A percentile compares a stretch with the other conserved stretches of the same genome.
Evolutionary conservation across 2,329 filamentous ascomycete genomes (phyloP).

Genomic region (Pseudogymnoascus sp.): DNA sequence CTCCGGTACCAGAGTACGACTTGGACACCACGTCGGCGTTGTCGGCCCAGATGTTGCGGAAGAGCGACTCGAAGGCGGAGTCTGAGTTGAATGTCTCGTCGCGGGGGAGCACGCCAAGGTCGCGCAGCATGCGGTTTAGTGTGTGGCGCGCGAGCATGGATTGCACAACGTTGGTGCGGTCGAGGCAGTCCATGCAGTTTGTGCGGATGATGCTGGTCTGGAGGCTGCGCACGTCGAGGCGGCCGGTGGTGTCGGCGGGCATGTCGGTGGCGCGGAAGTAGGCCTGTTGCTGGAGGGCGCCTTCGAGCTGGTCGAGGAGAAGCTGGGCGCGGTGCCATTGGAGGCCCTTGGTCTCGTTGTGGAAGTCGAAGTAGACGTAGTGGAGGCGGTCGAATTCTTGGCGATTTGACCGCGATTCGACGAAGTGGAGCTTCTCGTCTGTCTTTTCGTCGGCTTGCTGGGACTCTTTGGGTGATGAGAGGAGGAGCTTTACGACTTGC

Average conservation of each 20-base stretch:
- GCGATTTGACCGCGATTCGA: slow-evolving; percentile 51
- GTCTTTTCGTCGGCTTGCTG: slow-evolving; percentile 57
- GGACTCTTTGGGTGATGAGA: slow-evolving; percentile 58
- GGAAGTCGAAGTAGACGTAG: slow-evolving; percentile 98
- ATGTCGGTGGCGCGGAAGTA: slow-evolving; percentile 92
- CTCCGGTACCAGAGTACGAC: slow-evolving; percentile 90
- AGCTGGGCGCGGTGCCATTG: slow-evolving; percentile 87
- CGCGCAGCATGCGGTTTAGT: slow-evolving; percentile 78
- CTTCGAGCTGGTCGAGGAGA: slow-evolving; percentile 71
- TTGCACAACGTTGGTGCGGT: slow-evolving; percentile 95
- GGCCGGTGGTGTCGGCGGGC: slow-evolving; percentile 60
- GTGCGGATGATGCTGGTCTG: slow-evolving; percentile 91
- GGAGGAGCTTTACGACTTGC: slow-evolving; percentile 69
- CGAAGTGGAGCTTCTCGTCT: slow-evolving; percentile 70
- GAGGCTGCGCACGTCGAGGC: slow-evolving; percentile 67
- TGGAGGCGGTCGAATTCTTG: slow-evolving; percentile 75
- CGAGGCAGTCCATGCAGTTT: slow-evolving; percentile 98
- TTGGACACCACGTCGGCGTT: slow-evolving; percentile 93
- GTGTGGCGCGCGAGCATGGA: slow-evolving; percentile 91
- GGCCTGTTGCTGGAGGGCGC: slow-evolving; percentile 66
- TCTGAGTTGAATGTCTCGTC: slow-evolving; percentile 70
- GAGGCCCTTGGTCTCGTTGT: slow-evolving; percentile 92
- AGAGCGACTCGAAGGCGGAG: slow-evolving; percentile 73
- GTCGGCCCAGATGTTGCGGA: slow-evolving; percentile 97
- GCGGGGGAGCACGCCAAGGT: slow-evolving; percentile 67